Base-by-base conservation (phyloP, 768 basidiomycete species). In the Lactifluus echinatus region DNA sequence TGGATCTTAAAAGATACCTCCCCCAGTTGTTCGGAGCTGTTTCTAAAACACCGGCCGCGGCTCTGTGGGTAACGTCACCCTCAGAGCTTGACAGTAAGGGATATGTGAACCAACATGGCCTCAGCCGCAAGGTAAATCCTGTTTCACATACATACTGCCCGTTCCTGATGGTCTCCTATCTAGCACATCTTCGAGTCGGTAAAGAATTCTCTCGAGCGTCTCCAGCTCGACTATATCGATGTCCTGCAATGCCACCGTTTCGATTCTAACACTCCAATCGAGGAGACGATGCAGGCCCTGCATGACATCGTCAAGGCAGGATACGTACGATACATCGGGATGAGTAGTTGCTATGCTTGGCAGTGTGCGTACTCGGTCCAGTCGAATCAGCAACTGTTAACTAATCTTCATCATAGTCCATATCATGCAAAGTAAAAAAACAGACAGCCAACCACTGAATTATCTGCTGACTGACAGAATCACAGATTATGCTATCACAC, bases 201-300 rank as follows among this genome's bases (percentile, higher is more conserved):
- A 34, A 82, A 83, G 64, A 70, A 72, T 15, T 81, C 80, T 44
- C 68, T 90, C 57, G 69, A 84, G 65, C 76, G 87, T 17, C 74
- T 91, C 2, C 83, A 88, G 45, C 68, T 87, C 26, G 88, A 90
- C 50, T 87, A 89, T 60, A 75, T 91, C 64, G 89, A 90, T 64
- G 70, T 89, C 1, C 70, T 89, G 8, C 87, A 89, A 72, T 85
- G 69, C 60, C 67, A 69, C 53, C 66, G 68, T 21, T 71, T 71
- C 44, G 69, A 71, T 57, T 49, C 61, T 14, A 64, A 72, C 19
- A 77, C 77, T 0, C 75, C 60, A 8, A 59, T 61, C 14, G 60
- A 61, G 15, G 60, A 61, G 51, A 59, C 60, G 29, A 58, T 75
- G 73, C 68, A 70, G 53, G 73, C 73, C 2, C 57, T 75, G 14